phyloP scores from a whole-genome alignment of 371 early-diverging fungal genomes.

The Mucor sp. region DNA sequence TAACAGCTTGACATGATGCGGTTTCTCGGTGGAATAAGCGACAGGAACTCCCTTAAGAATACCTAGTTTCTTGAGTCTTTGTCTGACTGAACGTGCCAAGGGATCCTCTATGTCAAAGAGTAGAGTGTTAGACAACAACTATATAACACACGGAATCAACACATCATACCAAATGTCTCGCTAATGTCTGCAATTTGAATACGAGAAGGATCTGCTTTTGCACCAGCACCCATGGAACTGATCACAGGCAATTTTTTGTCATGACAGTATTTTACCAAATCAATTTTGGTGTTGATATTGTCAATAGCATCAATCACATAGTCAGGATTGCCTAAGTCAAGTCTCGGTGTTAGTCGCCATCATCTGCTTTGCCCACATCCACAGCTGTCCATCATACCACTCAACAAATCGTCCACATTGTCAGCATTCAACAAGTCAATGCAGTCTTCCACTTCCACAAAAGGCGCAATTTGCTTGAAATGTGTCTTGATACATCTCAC shows the following conservation, averaged over 20 bases:
- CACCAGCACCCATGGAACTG: conserved; percentile 94
- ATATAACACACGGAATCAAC: background rate
- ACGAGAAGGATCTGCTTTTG: conserved; percentile 91
- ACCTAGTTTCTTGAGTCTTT: conserved; percentile 67
- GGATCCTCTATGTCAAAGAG: conserved; percentile 78
- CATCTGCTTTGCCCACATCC: background rate
- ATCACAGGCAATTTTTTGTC: conserved; percentile 74
- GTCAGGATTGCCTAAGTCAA: conserved; percentile 60
- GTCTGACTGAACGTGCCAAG: conserved; percentile 83
- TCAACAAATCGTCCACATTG: conserved; percentile 70
- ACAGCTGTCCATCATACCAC: conserved; percentile 38
- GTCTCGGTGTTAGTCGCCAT: background rate
- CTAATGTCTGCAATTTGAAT: conserved; percentile 95
- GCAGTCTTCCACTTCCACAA: conserved; percentile 75
- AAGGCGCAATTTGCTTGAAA: conserved; percentile 77
- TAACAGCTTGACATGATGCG: conserved; percentile 77
- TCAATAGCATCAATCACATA: conserved; percentile 93
- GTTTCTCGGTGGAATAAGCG: conserved; percentile 93
- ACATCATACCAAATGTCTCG: conserved; percentile 75
- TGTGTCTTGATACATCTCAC: conserved; percentile 74
- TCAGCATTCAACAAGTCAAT: conserved; percentile 75
- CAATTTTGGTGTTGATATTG: conserved; percentile 91
- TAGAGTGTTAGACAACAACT: background rate
- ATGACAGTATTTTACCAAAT: conserved; percentile 84
- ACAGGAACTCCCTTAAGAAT: conserved; percentile 81